These are phyloP conservation scores for Chernovozyma aurita DNA, from an alignment of 1,139 yeast genomes.

Conservation along the genomic window DNA sequence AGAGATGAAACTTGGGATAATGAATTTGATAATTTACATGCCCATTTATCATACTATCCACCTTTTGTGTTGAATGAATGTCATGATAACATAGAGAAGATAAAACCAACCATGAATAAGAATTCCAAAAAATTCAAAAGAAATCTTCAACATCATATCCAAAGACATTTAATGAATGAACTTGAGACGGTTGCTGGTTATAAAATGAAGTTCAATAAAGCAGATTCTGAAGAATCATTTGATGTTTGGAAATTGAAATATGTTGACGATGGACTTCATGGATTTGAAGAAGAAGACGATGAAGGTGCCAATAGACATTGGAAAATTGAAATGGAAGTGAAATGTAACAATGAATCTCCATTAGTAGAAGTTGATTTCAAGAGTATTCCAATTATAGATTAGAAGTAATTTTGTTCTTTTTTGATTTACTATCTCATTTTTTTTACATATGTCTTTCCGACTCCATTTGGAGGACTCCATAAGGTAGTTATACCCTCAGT, in stretches of 20 bases:
- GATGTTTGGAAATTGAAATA: conserved; percentile 48
- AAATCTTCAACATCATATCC: conserved; percentile 70
- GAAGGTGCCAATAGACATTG: conserved; percentile 48
- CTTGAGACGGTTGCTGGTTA: conserved; percentile 60
- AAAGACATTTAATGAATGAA: conserved; percentile 65
- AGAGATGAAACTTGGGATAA: conserved; percentile 76
- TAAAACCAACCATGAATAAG: conserved; percentile 69
- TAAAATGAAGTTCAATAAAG: conserved; percentile 49
- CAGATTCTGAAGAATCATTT: conserved; percentile 45
- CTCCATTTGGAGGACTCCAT: too few species aligned
- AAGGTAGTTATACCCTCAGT: too few species aligned
- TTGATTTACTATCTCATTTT: too few species aligned
- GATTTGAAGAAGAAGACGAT: conserved; percentile 47
- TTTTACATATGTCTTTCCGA: too few species aligned
- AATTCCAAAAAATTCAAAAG: conserved; percentile 69
- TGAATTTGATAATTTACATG: conserved; percentile 65
- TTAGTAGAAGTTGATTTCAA: conserved; percentile 56
- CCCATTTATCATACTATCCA: conserved; percentile 63
- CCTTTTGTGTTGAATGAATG: conserved; percentile 67
- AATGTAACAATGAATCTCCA: conserved; percentile 57
- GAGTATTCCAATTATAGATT: conserved; percentile 31
- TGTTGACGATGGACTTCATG: conserved; percentile 50
- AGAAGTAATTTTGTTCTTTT: not conserved
- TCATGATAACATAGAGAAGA: conserved; percentile 66
- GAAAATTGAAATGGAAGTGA: conserved; percentile 53